Percentiles rank a stretch among this genome's conserved stretches.
phyloP scores from a whole-genome alignment of 2,329 filamentous ascomycete genomes.

The Curvularia sp. region DNA sequence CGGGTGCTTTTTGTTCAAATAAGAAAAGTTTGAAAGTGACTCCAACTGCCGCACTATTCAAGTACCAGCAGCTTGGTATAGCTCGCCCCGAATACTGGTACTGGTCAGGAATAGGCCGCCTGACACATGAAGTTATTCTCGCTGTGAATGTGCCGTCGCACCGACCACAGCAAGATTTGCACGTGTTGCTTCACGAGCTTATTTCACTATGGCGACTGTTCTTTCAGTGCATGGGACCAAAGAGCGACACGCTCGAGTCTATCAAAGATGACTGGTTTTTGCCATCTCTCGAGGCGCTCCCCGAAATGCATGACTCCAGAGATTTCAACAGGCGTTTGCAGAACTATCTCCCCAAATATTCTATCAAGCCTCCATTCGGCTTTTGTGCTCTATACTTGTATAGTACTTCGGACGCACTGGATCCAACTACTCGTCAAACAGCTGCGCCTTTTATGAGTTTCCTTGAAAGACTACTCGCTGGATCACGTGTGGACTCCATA shows the following conservation, averaged over 20 bases:
- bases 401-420: constrained; percentile 34
- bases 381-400: constrained; percentile 45
- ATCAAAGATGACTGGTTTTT: constrained; percentile 37
- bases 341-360: constrained; percentile 31
- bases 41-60: constrained; percentile 39
- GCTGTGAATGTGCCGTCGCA: constrained; percentile 17
- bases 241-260: constrained; percentile 24
- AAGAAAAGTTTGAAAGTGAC: constrained; percentile 15
- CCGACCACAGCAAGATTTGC: constrained; percentile 20
- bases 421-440: constrained; percentile 26
- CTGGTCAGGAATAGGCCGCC: constrained; percentile 21
- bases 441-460: constrained; percentile 39
- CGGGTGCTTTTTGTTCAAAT: constrained; percentile 27
- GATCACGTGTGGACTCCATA: constrained; percentile 25
- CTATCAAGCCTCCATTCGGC: constrained; percentile 24
- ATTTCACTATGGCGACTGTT: constrained; percentile 45
- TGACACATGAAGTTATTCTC: constrained; percentile 37
- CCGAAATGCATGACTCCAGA: not conserved
- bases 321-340: constrained; percentile 38
- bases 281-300: constrained; percentile 23
- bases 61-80: constrained; percentile 41
- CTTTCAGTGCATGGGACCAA: constrained; percentile 39
- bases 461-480: constrained; percentile 33
- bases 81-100: constrained; percentile 33
- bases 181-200: constrained; percentile 37